Evolutionary conservation across 192 early-diverging fungal genomes (phyloP).

Genomic region (Rhizophagus clarus): DNA sequence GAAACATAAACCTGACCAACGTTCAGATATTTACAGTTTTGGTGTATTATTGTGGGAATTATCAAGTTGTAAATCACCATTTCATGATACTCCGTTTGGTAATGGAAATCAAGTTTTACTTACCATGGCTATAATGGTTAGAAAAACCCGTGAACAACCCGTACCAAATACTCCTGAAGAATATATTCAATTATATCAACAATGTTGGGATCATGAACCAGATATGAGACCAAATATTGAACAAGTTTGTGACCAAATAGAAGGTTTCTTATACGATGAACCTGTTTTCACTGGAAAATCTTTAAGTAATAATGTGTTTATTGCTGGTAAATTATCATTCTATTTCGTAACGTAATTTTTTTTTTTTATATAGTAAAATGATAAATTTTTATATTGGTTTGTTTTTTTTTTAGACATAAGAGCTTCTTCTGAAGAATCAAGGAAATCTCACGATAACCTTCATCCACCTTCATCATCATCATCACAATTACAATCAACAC

Average conservation of each 20-base stretch:
- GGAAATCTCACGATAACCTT: not conserved
- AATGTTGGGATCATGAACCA: conserved; percentile 30
- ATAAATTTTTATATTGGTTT: too few relatives aligned
- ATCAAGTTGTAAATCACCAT: conserved; percentile 5
- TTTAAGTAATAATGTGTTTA: not conserved
- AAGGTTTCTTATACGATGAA: conserved; percentile 4
- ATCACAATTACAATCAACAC: not conserved
- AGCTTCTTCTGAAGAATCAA: not conserved
- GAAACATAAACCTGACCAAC: not conserved
- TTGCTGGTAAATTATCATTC: not conserved
- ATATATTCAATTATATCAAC: conserved; percentile 23
- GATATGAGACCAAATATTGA: conserved; percentile 20
- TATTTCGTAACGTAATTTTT: too few relatives aligned
- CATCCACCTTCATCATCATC: not conserved
- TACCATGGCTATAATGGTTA: not conserved
- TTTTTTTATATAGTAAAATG: too few relatives aligned
- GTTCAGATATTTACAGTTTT: conserved; percentile 24
- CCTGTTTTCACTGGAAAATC: not conserved
- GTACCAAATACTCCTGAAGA: conserved; percentile 25
- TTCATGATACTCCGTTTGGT: not conserved
- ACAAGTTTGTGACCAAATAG: conserved; percentile 12
- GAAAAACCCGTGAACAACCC: not conserved
- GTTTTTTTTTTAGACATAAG: not conserved
- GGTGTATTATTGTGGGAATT: conserved; percentile 16
- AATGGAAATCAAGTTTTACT: not conserved